Conservation (phyloP, 768 basidiomycete genomes). For the Psilocybe sp. region DNA sequence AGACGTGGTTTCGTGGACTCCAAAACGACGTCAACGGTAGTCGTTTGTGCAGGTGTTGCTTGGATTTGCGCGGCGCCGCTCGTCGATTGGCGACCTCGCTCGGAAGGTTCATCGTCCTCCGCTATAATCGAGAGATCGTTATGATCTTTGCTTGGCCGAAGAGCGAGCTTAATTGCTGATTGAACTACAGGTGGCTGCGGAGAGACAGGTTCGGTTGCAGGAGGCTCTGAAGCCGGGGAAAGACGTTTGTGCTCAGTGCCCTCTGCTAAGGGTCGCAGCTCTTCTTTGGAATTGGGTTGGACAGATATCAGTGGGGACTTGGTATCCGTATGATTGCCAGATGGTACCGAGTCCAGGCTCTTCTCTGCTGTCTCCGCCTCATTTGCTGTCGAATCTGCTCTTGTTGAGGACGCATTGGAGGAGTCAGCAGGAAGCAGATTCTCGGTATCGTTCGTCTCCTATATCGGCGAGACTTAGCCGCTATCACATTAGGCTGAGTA, state of each 20-base stretch:
- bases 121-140: slow-evolving; percentile 67
- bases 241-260: no score
- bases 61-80: neutral
- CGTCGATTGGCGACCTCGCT: slow-evolving; percentile 32
- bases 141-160: slow-evolving; percentile 18
- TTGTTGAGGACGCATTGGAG: neutral
- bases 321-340: no score
- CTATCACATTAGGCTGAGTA: neutral
- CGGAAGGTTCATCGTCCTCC: slow-evolving; percentile 64
- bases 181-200: neutral
- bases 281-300: no score
- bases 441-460: slow-evolving; percentile 39
- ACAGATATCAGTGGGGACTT: no score
- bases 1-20: neutral
- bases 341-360: no score
- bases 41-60: neutral
- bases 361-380: no score
- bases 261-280: no score
- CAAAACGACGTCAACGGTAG: neutral
- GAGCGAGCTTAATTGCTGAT: neutral
- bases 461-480: neutral
- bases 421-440: slow-evolving; percentile 16
- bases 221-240: no score
- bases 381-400: no score
- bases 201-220: neutral